Base-by-base conservation (phyloP, 306 rosid species). In the Amphicarpaea edgeworthii region DNA sequence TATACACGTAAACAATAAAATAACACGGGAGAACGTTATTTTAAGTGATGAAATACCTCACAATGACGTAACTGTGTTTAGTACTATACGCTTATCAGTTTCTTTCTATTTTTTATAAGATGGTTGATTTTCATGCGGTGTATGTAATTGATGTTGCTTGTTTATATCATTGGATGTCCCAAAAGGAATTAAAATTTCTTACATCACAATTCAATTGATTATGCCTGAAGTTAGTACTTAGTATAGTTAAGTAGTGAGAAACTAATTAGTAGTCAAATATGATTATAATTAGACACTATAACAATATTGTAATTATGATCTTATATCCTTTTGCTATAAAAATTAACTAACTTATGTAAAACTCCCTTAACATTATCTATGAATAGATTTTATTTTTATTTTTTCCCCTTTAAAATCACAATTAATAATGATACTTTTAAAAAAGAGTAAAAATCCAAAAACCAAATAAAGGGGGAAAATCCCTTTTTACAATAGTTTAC, bases 121-220 rank as follows among this genome's bases (percentile, higher is more conserved):
- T 10, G 47, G 15, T 37, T 17, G 50, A 40, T 40, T 64, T 64
- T 40, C 32, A 12, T 40, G 50, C 1, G 19, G 51, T 12, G 70
- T 12, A 59, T 12, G 70, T 12, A 59, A 59, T 28, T 40, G 3
- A 64, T 64, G 70, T 40, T 37, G 68, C 5, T 62, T 61, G n/a
- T 24, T 8, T 61, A 17, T 16, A 61, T 61, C 45, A 34, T 61
- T 61, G 23, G 41, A 10, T 16, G 49, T 63, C 69, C 28, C 0
- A 0, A 5, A 37, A 19, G 49, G 50, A 11, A 38, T 38, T 17
- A 30, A 7, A 37, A 8, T 63, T 63, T 37, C 69, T 63, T 63
- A 17, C 49, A 34, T 63, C 69, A 63, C 42, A 63, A 63, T 63
- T 16, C 49, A 63, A 19, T 30, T 61, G 68, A 61, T 63, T 63